Percentiles rank a stretch among this genome's conserved stretches.
Evolutionary conservation across 78 protist species (phyloP).

Genomic region (Speleostelium caveatum): DNA sequence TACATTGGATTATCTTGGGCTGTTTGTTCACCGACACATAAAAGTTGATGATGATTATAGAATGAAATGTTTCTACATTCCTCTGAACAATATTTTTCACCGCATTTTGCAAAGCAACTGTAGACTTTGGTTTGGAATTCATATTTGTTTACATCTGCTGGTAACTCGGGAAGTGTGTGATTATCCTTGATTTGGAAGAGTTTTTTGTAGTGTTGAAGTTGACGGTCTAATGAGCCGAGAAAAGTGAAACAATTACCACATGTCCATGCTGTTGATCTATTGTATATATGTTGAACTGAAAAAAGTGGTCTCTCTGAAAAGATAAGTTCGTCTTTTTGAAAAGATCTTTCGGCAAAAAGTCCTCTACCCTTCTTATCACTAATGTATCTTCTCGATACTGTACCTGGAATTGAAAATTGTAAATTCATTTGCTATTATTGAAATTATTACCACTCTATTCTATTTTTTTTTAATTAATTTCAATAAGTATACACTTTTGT

Average conservation of each 20-base stretch:
- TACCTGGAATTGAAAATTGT: constrained; percentile 57
- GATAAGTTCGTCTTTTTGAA: constrained; percentile 46
- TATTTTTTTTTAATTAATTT: too few relatives aligned
- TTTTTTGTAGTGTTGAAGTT: constrained; percentile 27
- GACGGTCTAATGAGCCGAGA: constrained; percentile 58
- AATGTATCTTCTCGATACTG: constrained; percentile 32
- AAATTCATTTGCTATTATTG: constrained; percentile 38
- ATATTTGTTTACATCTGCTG: constrained; percentile 6
- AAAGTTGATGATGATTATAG: constrained; percentile 55
- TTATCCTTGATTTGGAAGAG: constrained; percentile 18
- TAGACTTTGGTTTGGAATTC: constrained; percentile 27
- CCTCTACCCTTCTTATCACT: constrained; percentile 50
- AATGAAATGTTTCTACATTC: constrained; percentile 68
- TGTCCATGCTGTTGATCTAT: constrained; percentile 81
- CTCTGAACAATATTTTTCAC: constrained; percentile 74
- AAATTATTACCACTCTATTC: background rate
- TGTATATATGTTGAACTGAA: constrained; percentile 71
- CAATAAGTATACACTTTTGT: background rate
- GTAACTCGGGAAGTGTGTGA: background rate
- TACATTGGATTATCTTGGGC: constrained; percentile 49
- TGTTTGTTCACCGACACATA: constrained; percentile 75
- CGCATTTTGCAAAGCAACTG: constrained; percentile 79
- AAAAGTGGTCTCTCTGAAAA: constrained; percentile 68
- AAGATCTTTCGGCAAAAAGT: constrained; percentile 46
- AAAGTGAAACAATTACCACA: constrained; percentile 74